These are phyloP conservation scores for Leptoxyphium fumago DNA, from an alignment of 2,329 filamentous ascomycete species.

Conservation along the genomic window DNA sequence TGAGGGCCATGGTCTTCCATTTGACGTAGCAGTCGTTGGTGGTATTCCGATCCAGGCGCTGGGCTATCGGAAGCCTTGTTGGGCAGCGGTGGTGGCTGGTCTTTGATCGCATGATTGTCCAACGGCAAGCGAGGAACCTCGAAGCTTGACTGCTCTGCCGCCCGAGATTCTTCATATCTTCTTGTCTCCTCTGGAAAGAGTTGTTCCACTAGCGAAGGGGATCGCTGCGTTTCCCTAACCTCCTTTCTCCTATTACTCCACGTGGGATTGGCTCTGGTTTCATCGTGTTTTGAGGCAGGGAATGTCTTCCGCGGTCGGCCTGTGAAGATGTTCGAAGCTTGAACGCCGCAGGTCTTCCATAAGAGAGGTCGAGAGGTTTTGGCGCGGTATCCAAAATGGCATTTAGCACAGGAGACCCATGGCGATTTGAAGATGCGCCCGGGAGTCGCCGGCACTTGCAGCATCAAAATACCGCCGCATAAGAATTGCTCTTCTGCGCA, in stretches of 20 bases:
- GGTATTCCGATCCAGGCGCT: neutral
- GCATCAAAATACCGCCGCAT: neutral
- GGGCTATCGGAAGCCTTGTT: conserved; percentile 4
- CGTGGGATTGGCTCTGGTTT: neutral
- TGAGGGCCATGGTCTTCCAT: conserved; percentile 10
- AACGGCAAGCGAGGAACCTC: conserved; percentile 22
- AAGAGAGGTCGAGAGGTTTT: too few species aligned
- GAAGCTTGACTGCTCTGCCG: conserved; percentile 6
- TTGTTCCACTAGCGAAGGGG: conserved; percentile 29
- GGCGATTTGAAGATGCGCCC: neutral
- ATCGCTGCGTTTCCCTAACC: too few species aligned
- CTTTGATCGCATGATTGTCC: conserved; percentile 3
- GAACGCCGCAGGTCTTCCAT: too few species aligned
- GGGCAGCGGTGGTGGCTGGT: conserved; percentile 1
- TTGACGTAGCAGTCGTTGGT: neutral
- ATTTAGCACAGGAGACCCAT: neutral
- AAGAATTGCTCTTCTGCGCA: too few species aligned
- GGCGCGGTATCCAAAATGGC: too few species aligned
- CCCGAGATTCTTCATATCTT: conserved; percentile 9
- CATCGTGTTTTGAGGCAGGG: neutral
- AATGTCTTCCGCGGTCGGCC: too few species aligned
- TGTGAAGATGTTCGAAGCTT: too few species aligned
- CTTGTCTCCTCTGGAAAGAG: conserved; percentile 40
- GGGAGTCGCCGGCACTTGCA: neutral
- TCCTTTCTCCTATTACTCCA: too few species aligned